Percentiles rank a stretch among this genome's conserved stretches.
Conservation (phyloP, 345 rosid genomes). For the Syzygium aqueum region DNA sequence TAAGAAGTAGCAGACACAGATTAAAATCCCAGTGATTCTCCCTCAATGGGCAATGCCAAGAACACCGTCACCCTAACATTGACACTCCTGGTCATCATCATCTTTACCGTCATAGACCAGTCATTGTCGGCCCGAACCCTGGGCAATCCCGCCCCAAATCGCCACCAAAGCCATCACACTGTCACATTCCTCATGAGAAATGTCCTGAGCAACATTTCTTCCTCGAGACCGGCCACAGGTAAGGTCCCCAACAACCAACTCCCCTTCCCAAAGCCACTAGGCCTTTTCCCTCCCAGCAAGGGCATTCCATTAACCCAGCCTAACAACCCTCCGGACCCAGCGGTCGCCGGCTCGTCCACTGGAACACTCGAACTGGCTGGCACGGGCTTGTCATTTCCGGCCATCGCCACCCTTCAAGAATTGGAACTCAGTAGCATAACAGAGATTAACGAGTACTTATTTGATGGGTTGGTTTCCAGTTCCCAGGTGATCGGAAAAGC, state of each 20-base stretch:
- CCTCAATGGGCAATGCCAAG: neutral
- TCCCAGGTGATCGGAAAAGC: slow-evolving; percentile 28
- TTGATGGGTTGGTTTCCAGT: slow-evolving; percentile 5
- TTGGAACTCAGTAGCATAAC: slow-evolving; percentile 28
- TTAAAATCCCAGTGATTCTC: neutral
- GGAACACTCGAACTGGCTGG: slow-evolving; percentile 18
- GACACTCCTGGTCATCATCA: neutral
- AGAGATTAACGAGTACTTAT: slow-evolving; percentile 25
- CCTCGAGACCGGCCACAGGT: slow-evolving; percentile 12
- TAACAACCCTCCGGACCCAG: neutral
- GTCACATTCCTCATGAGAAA: slow-evolving; percentile 44
- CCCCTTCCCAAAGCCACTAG: slow-evolving; percentile 40
- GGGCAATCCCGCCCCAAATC: slow-evolving; percentile 3
- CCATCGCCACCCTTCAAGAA: slow-evolving; percentile 37
- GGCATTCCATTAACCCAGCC: slow-evolving; percentile 37
- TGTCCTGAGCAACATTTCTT: slow-evolving; percentile 21
- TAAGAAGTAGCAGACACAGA: neutral
- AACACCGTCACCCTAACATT: neutral
- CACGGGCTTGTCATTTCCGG: slow-evolving; percentile 20
- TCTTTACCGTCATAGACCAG: neutral
- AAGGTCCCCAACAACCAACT: slow-evolving; percentile 11
- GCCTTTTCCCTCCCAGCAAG: slow-evolving; percentile 30
- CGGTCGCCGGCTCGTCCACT: slow-evolving; percentile 1
- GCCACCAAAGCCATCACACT: slow-evolving; percentile 9
- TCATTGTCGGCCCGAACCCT: slow-evolving; percentile 29